Evolutionary conservation across 129 eudicot genomes (phyloP).

Genomic region (Flaveria brownii): DNA sequence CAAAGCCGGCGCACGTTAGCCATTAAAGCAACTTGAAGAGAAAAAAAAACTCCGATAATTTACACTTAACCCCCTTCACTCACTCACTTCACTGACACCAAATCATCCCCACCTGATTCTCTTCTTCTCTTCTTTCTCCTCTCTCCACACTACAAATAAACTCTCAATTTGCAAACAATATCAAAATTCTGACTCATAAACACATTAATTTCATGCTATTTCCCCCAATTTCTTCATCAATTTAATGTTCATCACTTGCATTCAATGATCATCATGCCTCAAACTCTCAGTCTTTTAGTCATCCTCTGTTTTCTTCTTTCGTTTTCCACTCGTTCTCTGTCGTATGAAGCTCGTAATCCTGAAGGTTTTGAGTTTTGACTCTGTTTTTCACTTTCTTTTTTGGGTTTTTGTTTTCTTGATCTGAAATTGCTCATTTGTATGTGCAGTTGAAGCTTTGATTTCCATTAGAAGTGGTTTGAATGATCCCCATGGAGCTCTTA

Average conservation of each 20-base stretch:
- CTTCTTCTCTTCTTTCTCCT: conserved; percentile 15
- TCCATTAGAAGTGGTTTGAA: conserved; percentile 45
- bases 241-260: conserved; percentile 34
- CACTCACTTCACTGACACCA: conserved; percentile 49
- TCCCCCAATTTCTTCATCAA: conserved; percentile 2
- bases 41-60: conserved; percentile 31
- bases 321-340: conserved; percentile 36
- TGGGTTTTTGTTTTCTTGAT: conserved; percentile 21
- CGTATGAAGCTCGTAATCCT: conserved; percentile 80
- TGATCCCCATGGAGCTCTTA: conserved; percentile 89
- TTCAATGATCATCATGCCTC: conserved; percentile 44
- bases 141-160: conserved; percentile 23
- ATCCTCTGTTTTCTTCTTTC: conserved; percentile 32
- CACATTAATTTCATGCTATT: conserved; percentile 30
- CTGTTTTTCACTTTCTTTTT: not conserved
- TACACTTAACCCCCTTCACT: conserved; percentile 38
- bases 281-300: conserved; percentile 20
- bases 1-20: conserved; percentile 26
- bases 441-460: conserved; percentile 70
- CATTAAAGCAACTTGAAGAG: conserved; percentile 27
- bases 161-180: conserved; percentile 9
- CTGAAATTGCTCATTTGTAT: conserved; percentile 2
- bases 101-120: conserved; percentile 55
- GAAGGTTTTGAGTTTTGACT: conserved; percentile 56
- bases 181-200: conserved; percentile 3